Evolutionary conservation across 2,329 filamentous ascomycete species (phyloP).

Genomic region (Scorias spongiosa): DNA sequence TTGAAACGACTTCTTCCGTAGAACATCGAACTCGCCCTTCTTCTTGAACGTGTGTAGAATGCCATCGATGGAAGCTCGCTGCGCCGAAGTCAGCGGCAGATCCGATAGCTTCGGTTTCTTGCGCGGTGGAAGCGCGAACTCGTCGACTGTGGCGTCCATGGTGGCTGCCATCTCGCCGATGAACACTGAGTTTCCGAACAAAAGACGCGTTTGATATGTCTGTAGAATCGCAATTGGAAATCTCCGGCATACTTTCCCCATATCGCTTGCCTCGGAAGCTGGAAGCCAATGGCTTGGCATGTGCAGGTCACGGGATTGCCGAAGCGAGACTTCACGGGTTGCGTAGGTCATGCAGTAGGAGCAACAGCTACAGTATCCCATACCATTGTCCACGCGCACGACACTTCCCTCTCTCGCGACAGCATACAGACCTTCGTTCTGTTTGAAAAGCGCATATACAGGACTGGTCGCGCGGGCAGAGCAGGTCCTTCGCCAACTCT

Average conservation of each 20-base stretch:
- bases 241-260: not conserved
- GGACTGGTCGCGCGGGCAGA: not conserved
- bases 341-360: not conserved
- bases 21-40: constrained; percentile 65
- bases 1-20: constrained; percentile 63
- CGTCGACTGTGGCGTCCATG: constrained; percentile 12
- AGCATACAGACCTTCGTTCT: too few relatives aligned
- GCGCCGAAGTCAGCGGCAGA: constrained; percentile 57
- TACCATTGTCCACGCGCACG: too few relatives aligned
- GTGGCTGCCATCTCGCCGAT: not conserved
- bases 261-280: not conserved
- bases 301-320: not conserved
- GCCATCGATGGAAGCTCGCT: constrained; percentile 56
- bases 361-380: not conserved
- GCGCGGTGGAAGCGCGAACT: constrained; percentile 21
- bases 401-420: too few relatives aligned
- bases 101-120: constrained; percentile 60
- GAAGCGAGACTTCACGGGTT: not conserved
- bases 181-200: not conserved
- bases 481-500: not conserved
- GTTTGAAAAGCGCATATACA: not conserved
- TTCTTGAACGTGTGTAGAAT: constrained; percentile 74
- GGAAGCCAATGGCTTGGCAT: not conserved
- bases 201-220: not conserved
- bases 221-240: not conserved